These are phyloP conservation scores for Pharus latifolius DNA, from an alignment of 176 grass and related monocot species.

Conservation along the genomic window DNA sequence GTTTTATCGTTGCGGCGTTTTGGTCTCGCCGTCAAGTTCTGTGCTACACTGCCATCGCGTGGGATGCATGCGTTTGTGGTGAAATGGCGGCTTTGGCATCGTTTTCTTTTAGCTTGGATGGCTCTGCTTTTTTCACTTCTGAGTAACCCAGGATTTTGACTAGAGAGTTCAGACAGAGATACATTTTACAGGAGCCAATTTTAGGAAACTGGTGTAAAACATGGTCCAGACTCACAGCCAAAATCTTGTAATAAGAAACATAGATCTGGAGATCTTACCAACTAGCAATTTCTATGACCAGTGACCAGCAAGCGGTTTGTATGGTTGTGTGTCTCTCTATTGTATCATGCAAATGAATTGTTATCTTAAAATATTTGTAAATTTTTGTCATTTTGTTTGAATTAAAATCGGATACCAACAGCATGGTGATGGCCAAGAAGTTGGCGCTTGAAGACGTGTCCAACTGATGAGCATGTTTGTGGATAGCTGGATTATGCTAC, in stretches of 20 bases:
- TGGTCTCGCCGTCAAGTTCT: slow-evolving; percentile 5
- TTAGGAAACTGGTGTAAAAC: background rate
- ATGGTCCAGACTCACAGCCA: background rate
- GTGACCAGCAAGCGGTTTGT: background rate
- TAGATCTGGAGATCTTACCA: background rate
- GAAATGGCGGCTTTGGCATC: slow-evolving; percentile 6
- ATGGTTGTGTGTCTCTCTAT: background rate
- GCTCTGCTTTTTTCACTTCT: background rate
- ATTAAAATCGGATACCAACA: background rate
- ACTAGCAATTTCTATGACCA: background rate
- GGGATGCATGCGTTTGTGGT: slow-evolving; percentile 16
- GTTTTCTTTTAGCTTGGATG: slow-evolving; percentile 25
- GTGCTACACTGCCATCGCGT: slow-evolving; percentile 3
- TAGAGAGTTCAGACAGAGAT: background rate
- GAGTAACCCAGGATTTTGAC: slow-evolving; percentile 11
- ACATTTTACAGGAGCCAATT: background rate
- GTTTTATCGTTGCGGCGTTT: background rate
- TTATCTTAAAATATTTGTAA: background rate
- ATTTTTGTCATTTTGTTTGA: background rate
- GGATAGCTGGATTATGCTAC: background rate
- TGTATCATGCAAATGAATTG: background rate
- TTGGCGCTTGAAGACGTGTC: background rate
- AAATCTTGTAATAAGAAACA: background rate
- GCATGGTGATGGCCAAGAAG: background rate
- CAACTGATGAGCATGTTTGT: background rate